phyloP scores from a whole-genome alignment of 2,329 filamentous ascomycete species.

The Penicillium hesseltinei region DNA sequence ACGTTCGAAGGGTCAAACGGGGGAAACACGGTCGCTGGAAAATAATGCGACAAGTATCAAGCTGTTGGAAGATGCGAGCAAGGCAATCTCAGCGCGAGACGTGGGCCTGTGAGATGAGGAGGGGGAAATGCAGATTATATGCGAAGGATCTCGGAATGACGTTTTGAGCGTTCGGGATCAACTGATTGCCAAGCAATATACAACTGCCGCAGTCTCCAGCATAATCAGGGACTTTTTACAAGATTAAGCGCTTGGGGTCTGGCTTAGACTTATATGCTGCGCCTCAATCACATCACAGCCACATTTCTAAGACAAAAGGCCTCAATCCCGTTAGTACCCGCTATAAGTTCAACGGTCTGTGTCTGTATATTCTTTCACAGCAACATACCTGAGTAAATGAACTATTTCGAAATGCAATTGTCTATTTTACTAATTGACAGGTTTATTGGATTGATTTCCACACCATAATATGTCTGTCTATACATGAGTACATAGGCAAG shows the following conservation, averaged over 20 bases:
- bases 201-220: neutral
- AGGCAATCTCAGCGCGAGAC: neutral
- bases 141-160: slow-evolving; percentile 21
- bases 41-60: neutral
- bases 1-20: neutral
- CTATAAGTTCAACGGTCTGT: neutral
- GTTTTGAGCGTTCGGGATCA: slow-evolving; percentile 17
- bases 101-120: slow-evolving; percentile 5
- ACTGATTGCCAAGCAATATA: slow-evolving; percentile 12
- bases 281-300: slow-evolving; percentile 13
- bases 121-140: slow-evolving; percentile 17
- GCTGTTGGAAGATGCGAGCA: neutral
- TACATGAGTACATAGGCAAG: neutral
- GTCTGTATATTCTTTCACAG: neutral
- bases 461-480: neutral
- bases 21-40: neutral
- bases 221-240: neutral
- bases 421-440: neutral
- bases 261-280: slow-evolving; percentile 5
- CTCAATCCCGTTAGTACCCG: neutral
- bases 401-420: neutral
- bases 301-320: slow-evolving; percentile 5
- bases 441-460: neutral
- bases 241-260: neutral
- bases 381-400: neutral